phyloP scores from a whole-genome alignment of 495 filamentous ascomycete species.

The Schizothecium vesticola region DNA sequence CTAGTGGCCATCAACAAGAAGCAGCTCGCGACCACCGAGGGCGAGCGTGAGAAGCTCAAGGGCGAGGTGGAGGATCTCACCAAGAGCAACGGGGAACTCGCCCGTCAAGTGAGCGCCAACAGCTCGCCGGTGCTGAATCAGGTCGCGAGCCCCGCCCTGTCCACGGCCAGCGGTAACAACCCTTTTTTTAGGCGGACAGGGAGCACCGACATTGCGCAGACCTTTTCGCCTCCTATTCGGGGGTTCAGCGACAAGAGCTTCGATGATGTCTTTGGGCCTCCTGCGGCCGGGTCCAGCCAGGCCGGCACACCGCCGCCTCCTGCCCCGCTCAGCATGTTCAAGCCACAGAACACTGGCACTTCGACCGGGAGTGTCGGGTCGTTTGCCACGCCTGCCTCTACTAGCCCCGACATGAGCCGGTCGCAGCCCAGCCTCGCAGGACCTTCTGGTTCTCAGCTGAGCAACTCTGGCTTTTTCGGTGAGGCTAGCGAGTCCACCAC shows the following conservation, averaged over 20 bases:
- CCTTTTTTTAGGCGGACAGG: constrained; percentile 81
- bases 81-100: constrained; percentile 54
- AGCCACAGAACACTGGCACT: constrained; percentile 52
- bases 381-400: constrained; percentile 48
- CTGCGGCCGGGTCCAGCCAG: constrained; percentile 17
- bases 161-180: constrained; percentile 74
- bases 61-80: constrained; percentile 65
- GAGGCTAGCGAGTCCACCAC: constrained; percentile 68
- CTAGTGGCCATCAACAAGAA: constrained; percentile 97
- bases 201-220: constrained; percentile 58
- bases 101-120: constrained; percentile 39
- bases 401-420: constrained; percentile 51
- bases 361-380: constrained; percentile 48
- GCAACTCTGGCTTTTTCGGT: constrained; percentile 64
- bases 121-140: constrained; percentile 35
- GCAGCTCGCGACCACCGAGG: constrained; percentile 83
- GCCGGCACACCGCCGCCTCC: constrained; percentile 44
- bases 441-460: constrained; percentile 62
- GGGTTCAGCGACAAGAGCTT: constrained; percentile 60
- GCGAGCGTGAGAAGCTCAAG: constrained; percentile 78
- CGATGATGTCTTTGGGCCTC: constrained; percentile 84
- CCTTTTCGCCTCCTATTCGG: constrained; percentile 43
- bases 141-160: constrained; percentile 61
- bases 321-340: constrained; percentile 62
- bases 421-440: constrained; percentile 49